Conservation (phyloP, 148 eudicot species). For the Euryodendron excelsum region DNA sequence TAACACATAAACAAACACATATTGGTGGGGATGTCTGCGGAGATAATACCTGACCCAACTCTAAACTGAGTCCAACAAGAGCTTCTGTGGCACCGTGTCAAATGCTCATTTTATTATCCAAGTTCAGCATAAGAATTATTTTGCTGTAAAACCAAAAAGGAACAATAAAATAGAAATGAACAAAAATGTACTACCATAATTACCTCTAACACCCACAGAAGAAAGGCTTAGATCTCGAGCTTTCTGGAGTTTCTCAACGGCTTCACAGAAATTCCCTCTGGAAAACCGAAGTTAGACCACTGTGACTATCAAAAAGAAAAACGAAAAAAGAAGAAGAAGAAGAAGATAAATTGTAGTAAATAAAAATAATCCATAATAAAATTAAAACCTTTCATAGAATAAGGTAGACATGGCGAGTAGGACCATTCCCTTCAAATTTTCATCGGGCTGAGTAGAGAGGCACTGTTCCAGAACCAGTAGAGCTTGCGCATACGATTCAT, state of each 20-base stretch:
- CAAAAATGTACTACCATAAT: background rate
- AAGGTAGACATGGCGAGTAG: constrained; percentile 78
- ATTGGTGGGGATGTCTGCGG: background rate
- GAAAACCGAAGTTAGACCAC: background rate
- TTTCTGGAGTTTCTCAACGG: constrained; percentile 62
- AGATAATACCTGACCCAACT: constrained; percentile 59
- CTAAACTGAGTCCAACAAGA: constrained; percentile 73
- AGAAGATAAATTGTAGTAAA: background rate
- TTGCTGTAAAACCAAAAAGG: background rate
- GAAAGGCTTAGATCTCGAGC: constrained; percentile 57
- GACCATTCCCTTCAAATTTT: constrained; percentile 62
- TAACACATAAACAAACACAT: background rate
- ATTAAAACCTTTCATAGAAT: constrained; percentile 58
- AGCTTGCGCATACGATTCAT: constrained; percentile 72
- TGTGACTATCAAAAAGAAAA: background rate
- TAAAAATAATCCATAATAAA: background rate
- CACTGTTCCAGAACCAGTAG: constrained; percentile 83
- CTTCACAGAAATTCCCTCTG: constrained; percentile 69
- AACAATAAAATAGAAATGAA: background rate
- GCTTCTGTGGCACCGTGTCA: constrained; percentile 75
- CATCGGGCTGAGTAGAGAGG: constrained; percentile 58
- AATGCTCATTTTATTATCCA: background rate
- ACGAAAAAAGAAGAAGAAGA: background rate
- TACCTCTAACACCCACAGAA: constrained; percentile 67
- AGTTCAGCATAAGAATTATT: background rate